A percentile compares a stretch with the other conserved stretches of the same genome.
These are phyloP conservation scores for Trichomonascaceae sp. DNA, from an alignment of 1,139 yeast species.

Conservation along the genomic window DNA sequence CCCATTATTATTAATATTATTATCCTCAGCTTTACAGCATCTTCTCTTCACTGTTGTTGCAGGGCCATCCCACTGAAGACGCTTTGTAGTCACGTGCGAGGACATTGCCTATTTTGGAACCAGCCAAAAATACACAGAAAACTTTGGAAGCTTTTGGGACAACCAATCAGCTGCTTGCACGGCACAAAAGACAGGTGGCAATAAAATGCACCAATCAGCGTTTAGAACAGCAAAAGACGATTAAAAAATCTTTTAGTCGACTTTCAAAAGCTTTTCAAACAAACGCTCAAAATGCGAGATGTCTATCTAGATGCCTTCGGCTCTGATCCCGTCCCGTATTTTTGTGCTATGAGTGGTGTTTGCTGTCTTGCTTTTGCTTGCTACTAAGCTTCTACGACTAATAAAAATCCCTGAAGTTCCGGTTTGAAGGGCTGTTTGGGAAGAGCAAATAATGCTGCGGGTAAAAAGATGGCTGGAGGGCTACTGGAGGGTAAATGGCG, in stretches of 20 bases:
- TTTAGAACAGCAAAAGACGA: not conserved
- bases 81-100: constrained; percentile 4
- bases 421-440: not conserved
- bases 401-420: not conserved
- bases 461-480: not conserved
- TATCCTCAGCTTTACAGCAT: constrained; percentile 1
- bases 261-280: not conserved
- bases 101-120: constrained; percentile 1
- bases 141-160: constrained; percentile 4
- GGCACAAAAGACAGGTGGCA: constrained; percentile 3
- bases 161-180: not conserved
- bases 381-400: not conserved
- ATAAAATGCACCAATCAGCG: constrained; percentile 5
- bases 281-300: not conserved
- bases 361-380: not conserved
- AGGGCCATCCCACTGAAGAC: not conserved
- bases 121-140: constrained; percentile 5
- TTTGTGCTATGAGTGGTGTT: not conserved
- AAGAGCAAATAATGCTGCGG: not conserved
- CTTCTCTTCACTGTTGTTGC: constrained; percentile 1
- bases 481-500: not conserved
- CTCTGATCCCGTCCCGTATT: not conserved
- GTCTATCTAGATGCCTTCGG: not conserved
- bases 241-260: not conserved
- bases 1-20: too few species aligned